phyloP scores from a whole-genome alignment of 305 asterid species.

The Rubia peregrina region DNA sequence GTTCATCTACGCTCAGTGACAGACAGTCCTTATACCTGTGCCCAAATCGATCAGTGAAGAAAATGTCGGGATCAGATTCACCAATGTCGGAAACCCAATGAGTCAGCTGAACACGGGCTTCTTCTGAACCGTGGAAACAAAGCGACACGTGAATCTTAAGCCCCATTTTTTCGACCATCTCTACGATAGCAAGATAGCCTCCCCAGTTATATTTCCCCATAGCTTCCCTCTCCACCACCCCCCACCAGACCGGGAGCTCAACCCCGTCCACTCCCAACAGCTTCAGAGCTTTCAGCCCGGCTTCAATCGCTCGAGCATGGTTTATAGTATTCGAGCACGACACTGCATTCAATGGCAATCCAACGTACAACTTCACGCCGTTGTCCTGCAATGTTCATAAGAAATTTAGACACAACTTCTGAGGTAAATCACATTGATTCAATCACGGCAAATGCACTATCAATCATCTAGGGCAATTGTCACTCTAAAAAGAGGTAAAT shows the following conservation, averaged over 20 bases:
- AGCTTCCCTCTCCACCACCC: conserved; percentile 60
- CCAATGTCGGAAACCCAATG: conserved; percentile 70
- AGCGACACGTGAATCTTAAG: conserved; percentile 76
- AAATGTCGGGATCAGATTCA: conserved; percentile 51
- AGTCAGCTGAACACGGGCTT: conserved; percentile 45
- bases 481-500: no score
- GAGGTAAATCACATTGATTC: neutral
- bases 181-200: conserved; percentile 53
- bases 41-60: conserved; percentile 59
- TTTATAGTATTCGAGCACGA: conserved; percentile 45
- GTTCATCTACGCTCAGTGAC: conserved; percentile 59
- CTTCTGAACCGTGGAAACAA: conserved; percentile 63
- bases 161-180: conserved; percentile 49
- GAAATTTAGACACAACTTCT: neutral
- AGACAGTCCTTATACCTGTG: conserved; percentile 51
- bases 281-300: conserved; percentile 76
- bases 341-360: conserved; percentile 71
- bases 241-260: conserved; percentile 94
- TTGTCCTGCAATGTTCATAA: conserved; percentile 36
- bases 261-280: conserved; percentile 81
- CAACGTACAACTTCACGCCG: conserved; percentile 51
- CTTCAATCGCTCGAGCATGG: conserved; percentile 64
- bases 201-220: conserved; percentile 68
- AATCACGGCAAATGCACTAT: neutral
- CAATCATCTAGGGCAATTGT: neutral